Base-by-base conservation (phyloP, 2,329 filamentous ascomycete species). In the Fusarium pseudonygamai region DNA sequence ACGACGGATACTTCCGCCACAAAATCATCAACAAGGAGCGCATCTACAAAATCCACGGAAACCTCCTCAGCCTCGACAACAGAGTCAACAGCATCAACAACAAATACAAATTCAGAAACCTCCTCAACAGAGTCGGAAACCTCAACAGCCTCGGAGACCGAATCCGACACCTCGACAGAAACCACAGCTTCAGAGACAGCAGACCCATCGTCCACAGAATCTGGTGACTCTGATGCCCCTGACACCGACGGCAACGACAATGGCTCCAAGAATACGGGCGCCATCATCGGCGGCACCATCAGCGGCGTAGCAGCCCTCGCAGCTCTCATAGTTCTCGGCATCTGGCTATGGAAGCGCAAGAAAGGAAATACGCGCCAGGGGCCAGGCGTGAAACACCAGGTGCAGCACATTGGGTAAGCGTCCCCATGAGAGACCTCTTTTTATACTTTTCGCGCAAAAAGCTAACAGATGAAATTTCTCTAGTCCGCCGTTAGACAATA, bases 201-300 rank as follows among this genome's bases (percentile, higher is more conserved):
- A 30, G 50, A 72, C 26, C 67, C 64, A 24, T 77, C 77, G 9
- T 32, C 71, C 11, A 75, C 75, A 11, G 64, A 55, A 30, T 70
- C 75, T 36, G 72, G 65, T 26, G 67, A 60, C n/a, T 64, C 65
- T 39, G 43, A 71, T 39, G 78, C 82, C 7, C 80, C 81, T 5
- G 76, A 78, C 43, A 74, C 75, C 13, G 68, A 77, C n/a, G 75
- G 75, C 47, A 68, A 78, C 42, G 69, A 76, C 26, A 74, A 76
- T n/a, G 71, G 65, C 24, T 75, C 82, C 45, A 81, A 80, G n/a
- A 76, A 77, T 52, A 84, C 83, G 0, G 87, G 86, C 4, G 85
- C 85, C 43, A 88, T 90, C 39, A 83, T 90, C 7, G 88, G 88
- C 32, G 88, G 87, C 18, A 84, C 84, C 22, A 82, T 90, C 45